Base-by-base conservation (phyloP, 768 basidiomycete genomes). In the Rhizopogon roseolus region DNA sequence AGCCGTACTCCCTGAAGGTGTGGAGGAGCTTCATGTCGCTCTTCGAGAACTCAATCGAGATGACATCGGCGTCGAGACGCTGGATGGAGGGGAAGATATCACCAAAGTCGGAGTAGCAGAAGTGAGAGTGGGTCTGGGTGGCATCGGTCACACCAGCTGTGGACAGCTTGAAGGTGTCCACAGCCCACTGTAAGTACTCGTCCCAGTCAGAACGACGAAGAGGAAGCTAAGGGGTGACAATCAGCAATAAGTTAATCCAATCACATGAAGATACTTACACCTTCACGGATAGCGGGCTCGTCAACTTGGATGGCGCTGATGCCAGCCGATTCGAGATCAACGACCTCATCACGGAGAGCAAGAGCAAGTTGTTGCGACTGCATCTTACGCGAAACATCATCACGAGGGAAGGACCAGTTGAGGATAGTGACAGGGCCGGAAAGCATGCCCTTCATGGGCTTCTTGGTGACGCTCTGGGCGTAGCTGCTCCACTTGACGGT, bases 341-440 rank as follows among this genome's bases (percentile, higher is more conserved):
- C 61, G 59, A 99, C 97, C 73, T 99, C 97, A 67, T 98, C 97
- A 61, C 97, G 94, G 68, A 99, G 92, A 53, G 97, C 88, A 59
- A 99, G 83, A 53, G 97, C 97, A 61, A 99, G 85, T 73, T 99
- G 97, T 80, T 95, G 93, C 70, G 93, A 94, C 77, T 99, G 97
- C 60, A 95, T 73, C 76, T 98, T 96, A 69, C 92, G 91, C 52
- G 89, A 84, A 61, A 98, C 89, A 69, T 99, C 97, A 61, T 93
- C 93, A 72, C 97, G 96, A 66, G 97, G 97, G 95, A 99, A 99
- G 34, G 97, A 98, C 97, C 97, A 99, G 82, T 98, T 98, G 74
- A 98, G 85, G 75, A 99, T 97, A 57, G 93, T 94, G 71, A 98
- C 95, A 17, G 94, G 95, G 59, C 96, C 96, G 53, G 96, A 95